Percentiles rank a stretch among this genome's conserved stretches.
Conservation (phyloP, 345 rosid species). For the Eucalyptus fibrosa region DNA sequence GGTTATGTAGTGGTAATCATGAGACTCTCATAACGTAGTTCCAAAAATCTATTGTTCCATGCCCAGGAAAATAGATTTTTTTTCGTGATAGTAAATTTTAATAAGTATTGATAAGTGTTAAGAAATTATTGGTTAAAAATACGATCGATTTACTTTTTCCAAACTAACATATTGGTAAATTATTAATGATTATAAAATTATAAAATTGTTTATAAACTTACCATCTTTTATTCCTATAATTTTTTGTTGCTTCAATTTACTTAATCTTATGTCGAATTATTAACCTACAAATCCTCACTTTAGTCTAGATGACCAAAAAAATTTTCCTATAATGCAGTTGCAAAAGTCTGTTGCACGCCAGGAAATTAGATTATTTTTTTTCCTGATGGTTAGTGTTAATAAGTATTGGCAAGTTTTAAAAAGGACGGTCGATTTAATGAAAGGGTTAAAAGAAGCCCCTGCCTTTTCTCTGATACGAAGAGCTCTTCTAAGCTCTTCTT, state of each 20-base stretch:
- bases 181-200: no score
- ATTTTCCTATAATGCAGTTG: neutral
- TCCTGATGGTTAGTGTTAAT: neutral
- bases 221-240: neutral
- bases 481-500: neutral
- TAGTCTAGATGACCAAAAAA: no score
- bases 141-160: neutral
- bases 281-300: neutral
- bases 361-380: neutral
- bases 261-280: constrained; percentile 28
- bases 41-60: neutral
- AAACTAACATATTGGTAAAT: neutral
- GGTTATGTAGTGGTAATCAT: no score
- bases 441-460: neutral
- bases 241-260: constrained; percentile 2
- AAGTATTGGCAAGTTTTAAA: neutral
- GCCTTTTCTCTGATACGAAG: neutral
- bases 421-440: neutral
- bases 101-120: neutral
- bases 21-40: neutral
- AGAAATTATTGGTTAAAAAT: neutral
- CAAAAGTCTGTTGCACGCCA: neutral
- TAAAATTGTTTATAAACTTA: neutral
- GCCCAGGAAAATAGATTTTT: neutral
- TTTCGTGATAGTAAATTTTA: neutral